phyloP scores from a whole-genome alignment of 75 land plant genomes.

The Chamaecyparis obtusa region DNA sequence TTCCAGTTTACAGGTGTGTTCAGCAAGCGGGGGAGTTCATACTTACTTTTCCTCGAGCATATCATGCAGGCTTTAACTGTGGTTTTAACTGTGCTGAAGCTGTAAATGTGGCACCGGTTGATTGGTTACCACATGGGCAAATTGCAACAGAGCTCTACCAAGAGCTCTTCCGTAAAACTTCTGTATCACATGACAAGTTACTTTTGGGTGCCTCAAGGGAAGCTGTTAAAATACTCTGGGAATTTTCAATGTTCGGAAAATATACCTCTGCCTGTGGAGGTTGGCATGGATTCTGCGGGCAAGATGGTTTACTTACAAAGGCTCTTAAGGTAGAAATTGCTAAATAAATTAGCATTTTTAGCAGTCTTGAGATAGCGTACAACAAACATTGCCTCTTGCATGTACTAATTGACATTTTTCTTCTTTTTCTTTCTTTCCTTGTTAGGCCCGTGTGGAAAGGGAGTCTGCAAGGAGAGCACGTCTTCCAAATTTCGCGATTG shows the following conservation, averaged over 20 bases:
- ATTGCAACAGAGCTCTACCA: conserved; percentile 86
- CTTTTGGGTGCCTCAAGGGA: conserved; percentile 62
- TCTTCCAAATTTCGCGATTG: conserved; percentile 9
- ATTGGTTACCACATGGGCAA: conserved; percentile 95
- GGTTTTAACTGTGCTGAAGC: conserved; percentile 99
- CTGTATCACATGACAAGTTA: conserved; percentile 92
- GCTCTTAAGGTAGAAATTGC: conserved; percentile 61
- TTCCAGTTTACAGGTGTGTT: conserved; percentile 79
- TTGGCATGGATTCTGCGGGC: conserved; percentile 58
- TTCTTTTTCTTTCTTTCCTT: neutral
- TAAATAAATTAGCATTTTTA: neutral
- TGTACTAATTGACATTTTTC: neutral
- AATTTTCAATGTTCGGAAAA: conserved; percentile 20
- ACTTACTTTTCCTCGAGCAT: conserved; percentile 94
- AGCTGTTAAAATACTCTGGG: conserved; percentile 43
- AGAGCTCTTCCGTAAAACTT: conserved; percentile 76
- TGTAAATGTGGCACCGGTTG: conserved; percentile 95
- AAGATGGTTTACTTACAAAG: conserved; percentile 63
- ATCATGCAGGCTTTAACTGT: conserved; percentile 93
- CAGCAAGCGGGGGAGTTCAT: conserved; percentile 90
- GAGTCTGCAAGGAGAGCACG: conserved; percentile 46
- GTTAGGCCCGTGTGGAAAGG: conserved; percentile 59
- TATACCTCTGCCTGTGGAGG: conserved; percentile 16
- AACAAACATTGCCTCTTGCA: neutral
- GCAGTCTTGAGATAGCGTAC: neutral